Evolutionary conservation across 345 rosid genomes (phyloP).

Genomic region (Corymbia maculata): DNA sequence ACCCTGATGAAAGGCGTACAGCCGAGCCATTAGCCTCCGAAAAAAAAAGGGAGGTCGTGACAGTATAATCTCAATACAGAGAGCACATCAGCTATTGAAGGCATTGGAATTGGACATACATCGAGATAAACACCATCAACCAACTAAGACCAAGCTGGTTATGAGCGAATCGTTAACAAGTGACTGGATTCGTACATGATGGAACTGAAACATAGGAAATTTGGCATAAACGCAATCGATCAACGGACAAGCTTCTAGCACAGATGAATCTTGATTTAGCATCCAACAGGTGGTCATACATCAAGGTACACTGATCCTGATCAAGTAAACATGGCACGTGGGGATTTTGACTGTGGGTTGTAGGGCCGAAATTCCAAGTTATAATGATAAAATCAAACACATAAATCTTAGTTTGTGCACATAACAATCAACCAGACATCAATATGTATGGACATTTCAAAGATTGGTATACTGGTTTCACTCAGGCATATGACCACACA

Average conservation of each 20-base stretch:
- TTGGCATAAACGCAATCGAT: not conserved
- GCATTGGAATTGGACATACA: not conserved
- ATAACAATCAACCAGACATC: not conserved
- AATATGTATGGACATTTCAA: not conserved
- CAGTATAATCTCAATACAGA: not conserved
- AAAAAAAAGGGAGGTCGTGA: too few species aligned
- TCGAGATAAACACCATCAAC: not conserved
- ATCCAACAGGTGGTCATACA: not conserved
- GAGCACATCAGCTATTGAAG: not conserved
- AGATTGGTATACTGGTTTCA: not conserved
- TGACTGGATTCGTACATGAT: not conserved
- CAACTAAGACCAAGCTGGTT: not conserved
- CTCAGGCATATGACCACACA: not conserved
- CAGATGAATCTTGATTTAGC: not conserved
- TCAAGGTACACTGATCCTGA: not conserved
- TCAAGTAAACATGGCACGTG: not conserved
- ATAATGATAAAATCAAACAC: not conserved
- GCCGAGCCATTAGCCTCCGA: too few species aligned
- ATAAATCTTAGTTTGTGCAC: not conserved
- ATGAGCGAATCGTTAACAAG: not conserved
- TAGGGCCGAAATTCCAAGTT: not conserved
- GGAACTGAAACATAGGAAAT: not conserved
- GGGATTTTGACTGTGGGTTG: not conserved
- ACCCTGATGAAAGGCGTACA: too few species aligned
- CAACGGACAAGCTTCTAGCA: not conserved